Percentiles rank a stretch among this genome's conserved stretches.
These are phyloP conservation scores for Sordariomycetes sp. DNA, from an alignment of 2,329 filamentous ascomycete species.

Conservation along the genomic window DNA sequence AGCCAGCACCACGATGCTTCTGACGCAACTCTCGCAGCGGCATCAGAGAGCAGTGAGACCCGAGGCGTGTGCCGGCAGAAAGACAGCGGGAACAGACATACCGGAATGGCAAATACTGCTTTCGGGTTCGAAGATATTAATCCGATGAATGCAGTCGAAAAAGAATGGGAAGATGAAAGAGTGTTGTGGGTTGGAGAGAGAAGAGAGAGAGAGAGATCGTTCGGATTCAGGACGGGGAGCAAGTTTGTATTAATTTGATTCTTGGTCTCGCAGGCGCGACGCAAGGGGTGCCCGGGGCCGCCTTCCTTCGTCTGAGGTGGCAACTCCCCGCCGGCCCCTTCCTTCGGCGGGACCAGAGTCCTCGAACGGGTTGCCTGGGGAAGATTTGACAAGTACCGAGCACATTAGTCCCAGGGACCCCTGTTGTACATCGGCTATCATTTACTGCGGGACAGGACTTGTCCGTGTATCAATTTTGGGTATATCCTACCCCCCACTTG, in stretches of 20 bases:
- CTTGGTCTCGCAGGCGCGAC: not conserved
- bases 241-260: not conserved
- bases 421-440: not conserved
- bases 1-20: not conserved
- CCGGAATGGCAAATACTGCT: not conserved
- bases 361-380: not conserved
- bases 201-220: not conserved
- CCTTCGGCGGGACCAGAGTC: not conserved
- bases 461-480: not conserved
- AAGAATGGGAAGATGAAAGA: not conserved
- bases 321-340: not conserved
- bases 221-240: not conserved
- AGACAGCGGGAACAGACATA: not conserved
- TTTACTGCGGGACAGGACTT: not conserved
- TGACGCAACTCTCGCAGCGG: not conserved
- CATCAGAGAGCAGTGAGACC: not conserved
- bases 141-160: not conserved
- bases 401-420: not conserved
- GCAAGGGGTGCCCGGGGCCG: not conserved
- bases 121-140: not conserved
- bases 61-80: not conserved
- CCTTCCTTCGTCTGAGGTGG: not conserved
- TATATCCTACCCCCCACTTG: not conserved
- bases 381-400: not conserved
- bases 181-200: not conserved